Evolutionary conservation across 2,329 filamentous ascomycete genomes (phyloP), one percentile per base, ranked within the genome.

Genomic region (Botryotinia globosa): DNA sequence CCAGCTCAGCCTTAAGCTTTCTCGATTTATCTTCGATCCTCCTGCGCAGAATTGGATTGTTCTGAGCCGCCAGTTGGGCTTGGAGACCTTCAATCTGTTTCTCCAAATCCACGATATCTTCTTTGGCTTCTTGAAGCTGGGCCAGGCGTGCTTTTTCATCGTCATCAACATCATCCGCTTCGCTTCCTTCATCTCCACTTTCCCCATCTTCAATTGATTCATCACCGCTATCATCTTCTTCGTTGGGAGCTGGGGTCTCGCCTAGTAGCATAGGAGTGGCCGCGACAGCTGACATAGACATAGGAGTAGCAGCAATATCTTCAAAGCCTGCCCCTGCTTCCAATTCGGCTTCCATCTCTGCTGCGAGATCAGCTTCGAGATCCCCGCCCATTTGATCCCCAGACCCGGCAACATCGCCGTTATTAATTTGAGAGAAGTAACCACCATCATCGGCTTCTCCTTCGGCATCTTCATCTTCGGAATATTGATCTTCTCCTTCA

Each of bases 91-190:
- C 81, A 58, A 89, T 83, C 73, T 85, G 83, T 64, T 83, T 82
- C 78, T 88, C 83, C 75, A 89, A 76, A 77, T 88, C 87, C 7
- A 83, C 83, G 69, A 89, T 87, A 79, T 89, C 86, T 72, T 86
- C 85, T 66, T 82, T 81, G 42, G 85, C 80, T 74, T 85, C 83
- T 61, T 84, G 83, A 37, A 83, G 80, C 75, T 86, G 82, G 39
- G 85, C 83, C 42, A 85, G 82, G 58, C 82, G 82, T 29, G 84
- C 85, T 3, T 82, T 82, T 4, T 84, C 85, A 69, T 87, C 87
- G 51, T 87, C 86, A 72, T 87, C 85, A 42, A 85, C 79, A n/a
- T 82, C 83, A 56, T 82, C 82, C 5, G 77, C 79, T 7, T 79
- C 80, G 58, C 82, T 82, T 10, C 81, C 82, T 20, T 83, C 85